Percentiles rank a stretch among this genome's conserved stretches.
Evolutionary conservation across 108 stramenopile genomes (phyloP).

Genomic region (Fragilaria crotonensis): DNA sequence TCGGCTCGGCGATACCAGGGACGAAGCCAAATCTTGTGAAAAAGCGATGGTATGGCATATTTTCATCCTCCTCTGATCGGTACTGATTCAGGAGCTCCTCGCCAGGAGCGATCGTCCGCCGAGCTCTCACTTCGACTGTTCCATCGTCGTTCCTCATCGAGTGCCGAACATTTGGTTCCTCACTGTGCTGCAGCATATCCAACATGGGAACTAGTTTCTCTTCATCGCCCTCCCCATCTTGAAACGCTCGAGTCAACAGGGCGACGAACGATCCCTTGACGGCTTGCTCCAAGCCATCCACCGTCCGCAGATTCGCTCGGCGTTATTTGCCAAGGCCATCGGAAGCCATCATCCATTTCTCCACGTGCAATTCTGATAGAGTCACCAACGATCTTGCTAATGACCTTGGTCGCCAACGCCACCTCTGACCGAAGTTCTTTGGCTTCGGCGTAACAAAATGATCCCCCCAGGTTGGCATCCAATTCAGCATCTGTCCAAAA

Average conservation of each 20-base stretch:
- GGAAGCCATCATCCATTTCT: slow-evolving; percentile 18
- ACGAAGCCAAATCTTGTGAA: slow-evolving; percentile 77
- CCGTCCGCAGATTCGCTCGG: neutral
- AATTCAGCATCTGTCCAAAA: slow-evolving; percentile 62
- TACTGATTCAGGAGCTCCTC: slow-evolving; percentile 69
- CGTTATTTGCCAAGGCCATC: slow-evolving; percentile 32
- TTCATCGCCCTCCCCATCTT: slow-evolving; percentile 33
- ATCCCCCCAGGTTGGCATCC: slow-evolving; percentile 41
- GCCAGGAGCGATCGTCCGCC: slow-evolving; percentile 27
- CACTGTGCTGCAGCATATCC: slow-evolving; percentile 68
- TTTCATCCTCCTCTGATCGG: slow-evolving; percentile 63
- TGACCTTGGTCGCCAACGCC: slow-evolving; percentile 33
- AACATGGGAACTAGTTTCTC: slow-evolving; percentile 66
- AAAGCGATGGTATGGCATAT: slow-evolving; percentile 67
- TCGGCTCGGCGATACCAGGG: slow-evolving; percentile 53
- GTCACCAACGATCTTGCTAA: slow-evolving; percentile 34
- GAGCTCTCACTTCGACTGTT: slow-evolving; percentile 53
- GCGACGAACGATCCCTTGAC: slow-evolving; percentile 63
- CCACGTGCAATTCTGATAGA: slow-evolving; percentile 47
- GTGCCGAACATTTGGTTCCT: slow-evolving; percentile 49
- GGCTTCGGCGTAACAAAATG: slow-evolving; percentile 55
- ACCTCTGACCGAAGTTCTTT: slow-evolving; percentile 45
- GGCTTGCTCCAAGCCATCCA: slow-evolving; percentile 41
- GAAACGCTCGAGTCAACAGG: slow-evolving; percentile 61
- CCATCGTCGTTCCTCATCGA: slow-evolving; percentile 42